These are phyloP conservation scores for Rhizopus sp. DNA, from an alignment of 371 early-diverging fungal species.

Conservation along the genomic window DNA sequence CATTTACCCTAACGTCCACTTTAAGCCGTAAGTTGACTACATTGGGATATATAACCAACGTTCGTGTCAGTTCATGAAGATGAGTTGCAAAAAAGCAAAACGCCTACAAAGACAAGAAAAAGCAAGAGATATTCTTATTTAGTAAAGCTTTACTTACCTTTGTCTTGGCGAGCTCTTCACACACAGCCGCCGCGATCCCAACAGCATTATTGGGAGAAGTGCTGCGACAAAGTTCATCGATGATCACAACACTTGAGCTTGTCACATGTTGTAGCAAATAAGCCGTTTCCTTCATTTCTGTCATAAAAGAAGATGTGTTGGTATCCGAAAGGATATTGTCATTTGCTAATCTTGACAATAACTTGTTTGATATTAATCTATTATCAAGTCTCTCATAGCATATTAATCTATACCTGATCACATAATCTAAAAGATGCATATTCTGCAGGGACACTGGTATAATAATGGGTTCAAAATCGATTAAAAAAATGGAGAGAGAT, in stretches of 20 bases:
- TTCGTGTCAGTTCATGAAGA: constrained; percentile 59
- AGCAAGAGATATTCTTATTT: background rate
- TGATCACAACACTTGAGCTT: constrained; percentile 74
- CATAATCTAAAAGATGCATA: constrained; percentile 80
- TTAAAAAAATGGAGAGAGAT: background rate
- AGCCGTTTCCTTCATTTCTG: constrained; percentile 91
- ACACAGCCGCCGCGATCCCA: constrained; percentile 78
- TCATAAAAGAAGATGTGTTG: constrained; percentile 85
- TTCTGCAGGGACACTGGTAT: constrained; percentile 84
- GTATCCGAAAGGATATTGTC: constrained; percentile 61
- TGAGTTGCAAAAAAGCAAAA: constrained; percentile 76
- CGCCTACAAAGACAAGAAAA: constrained; percentile 32
- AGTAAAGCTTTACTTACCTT: constrained; percentile 31
- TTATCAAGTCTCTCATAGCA: background rate
- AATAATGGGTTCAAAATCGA: background rate
- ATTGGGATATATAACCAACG: constrained; percentile 60
- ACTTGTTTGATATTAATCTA: constrained; percentile 27
- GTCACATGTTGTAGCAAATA: constrained; percentile 80
- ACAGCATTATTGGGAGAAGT: constrained; percentile 83
- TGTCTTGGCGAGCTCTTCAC: constrained; percentile 68
- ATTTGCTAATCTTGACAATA: constrained; percentile 73
- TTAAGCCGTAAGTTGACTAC: constrained; percentile 69
- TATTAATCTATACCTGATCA: constrained; percentile 51
- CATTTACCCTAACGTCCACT: constrained; percentile 20
- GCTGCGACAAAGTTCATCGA: constrained; percentile 98